Evolutionary conservation across 495 filamentous ascomycete genomes (phyloP).

Genomic region (Podospora fimiseda): DNA sequence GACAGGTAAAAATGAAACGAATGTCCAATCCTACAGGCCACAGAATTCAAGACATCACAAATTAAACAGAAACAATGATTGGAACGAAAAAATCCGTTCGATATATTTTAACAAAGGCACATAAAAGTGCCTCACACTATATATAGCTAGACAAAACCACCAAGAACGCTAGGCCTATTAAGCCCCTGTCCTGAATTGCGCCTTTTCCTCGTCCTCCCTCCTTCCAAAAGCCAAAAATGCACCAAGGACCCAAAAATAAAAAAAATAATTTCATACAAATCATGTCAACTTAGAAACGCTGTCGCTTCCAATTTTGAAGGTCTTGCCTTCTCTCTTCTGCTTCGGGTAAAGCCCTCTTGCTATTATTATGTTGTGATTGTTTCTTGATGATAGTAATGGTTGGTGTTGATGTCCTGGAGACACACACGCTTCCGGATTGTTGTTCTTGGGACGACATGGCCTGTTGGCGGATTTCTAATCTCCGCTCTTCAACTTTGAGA

Average conservation of each 20-base stretch:
- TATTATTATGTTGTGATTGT: constrained; percentile 6
- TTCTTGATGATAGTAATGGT: constrained; percentile 6
- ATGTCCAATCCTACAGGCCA: too few relatives aligned
- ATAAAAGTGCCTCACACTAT: too few relatives aligned
- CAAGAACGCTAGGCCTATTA: too few relatives aligned
- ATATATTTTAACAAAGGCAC: too few relatives aligned
- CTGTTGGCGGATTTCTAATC: constrained; percentile 20
- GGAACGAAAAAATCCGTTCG: too few relatives aligned
- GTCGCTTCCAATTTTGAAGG: not conserved
- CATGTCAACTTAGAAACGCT: constrained; percentile 10
- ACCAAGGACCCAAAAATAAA: not conserved
- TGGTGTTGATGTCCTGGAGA: constrained; percentile 18
- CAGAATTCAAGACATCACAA: too few relatives aligned
- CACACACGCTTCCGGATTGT: constrained; percentile 19
- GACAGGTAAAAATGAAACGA: too few relatives aligned
- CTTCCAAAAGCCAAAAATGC: constrained; percentile 2
- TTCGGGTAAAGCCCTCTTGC: constrained; percentile 24
- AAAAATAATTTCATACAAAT: constrained; percentile 12
- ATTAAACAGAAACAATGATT: too few relatives aligned
- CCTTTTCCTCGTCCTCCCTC: too few relatives aligned
- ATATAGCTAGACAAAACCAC: too few relatives aligned
- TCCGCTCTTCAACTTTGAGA: constrained; percentile 43
- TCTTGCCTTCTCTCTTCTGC: constrained; percentile 9
- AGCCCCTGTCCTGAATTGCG: too few relatives aligned
- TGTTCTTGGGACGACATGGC: constrained; percentile 18